Conservation (phyloP, 257 asterid species). For the Primulina huaijiensis region DNA sequence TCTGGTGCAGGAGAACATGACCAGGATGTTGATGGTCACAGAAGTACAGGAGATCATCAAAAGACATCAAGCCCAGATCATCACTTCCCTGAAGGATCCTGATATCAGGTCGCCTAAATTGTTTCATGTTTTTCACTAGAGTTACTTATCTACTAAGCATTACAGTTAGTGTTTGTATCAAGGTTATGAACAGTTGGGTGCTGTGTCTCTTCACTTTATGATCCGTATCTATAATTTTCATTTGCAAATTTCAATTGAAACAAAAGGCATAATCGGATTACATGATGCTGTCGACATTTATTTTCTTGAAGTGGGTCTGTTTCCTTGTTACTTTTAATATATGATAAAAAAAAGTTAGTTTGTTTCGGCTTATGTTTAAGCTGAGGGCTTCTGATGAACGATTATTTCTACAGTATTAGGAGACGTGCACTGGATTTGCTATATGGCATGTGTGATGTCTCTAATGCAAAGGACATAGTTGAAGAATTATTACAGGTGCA, state of each 20-base stretch:
- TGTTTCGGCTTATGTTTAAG: not conserved
- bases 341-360: conserved; percentile 3
- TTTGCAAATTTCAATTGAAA: conserved; percentile 3
- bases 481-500: conserved; percentile 88
- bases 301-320: conserved; percentile 14
- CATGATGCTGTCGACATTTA: not conserved
- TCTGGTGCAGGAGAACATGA: conserved; percentile 85
- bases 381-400: conserved; percentile 21
- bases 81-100: conserved; percentile 96
- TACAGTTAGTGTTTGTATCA: not conserved
- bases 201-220: conserved; percentile 4
- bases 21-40: conserved; percentile 96
- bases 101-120: conserved; percentile 71
- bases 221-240: conserved; percentile 10
- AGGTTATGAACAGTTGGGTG: conserved; percentile 17
- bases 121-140: conserved; percentile 25
- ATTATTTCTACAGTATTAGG: conserved; percentile 58
- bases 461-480: conserved; percentile 96
- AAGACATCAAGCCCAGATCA: conserved; percentile 97
- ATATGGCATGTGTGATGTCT: conserved; percentile 97
- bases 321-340: conserved; percentile 12
- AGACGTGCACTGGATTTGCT: conserved; percentile 97
- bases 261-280: not conserved
- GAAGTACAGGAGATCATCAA: conserved; percentile 92
- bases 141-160: conserved; percentile 14